A percentile compares a stretch with the other conserved stretches of the same genome.
Conservation (phyloP, 176 grass and related monocot species). For the Secale cereale region DNA sequence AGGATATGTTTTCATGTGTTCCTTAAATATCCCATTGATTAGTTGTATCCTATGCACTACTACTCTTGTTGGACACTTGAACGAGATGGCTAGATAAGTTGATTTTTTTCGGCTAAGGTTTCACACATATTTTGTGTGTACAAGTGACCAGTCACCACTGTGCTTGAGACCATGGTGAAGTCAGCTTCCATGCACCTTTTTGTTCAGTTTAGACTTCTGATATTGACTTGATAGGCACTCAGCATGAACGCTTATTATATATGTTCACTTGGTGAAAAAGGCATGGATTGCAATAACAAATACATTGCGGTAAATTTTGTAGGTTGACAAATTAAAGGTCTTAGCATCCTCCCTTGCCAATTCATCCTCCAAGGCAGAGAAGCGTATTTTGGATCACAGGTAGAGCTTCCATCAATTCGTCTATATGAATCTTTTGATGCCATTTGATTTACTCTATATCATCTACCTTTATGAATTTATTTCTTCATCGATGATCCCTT, state of each 20-base stretch:
- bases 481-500: neutral
- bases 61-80: neutral
- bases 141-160: neutral
- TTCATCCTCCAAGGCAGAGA: slow-evolving; percentile 96
- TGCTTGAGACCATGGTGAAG: neutral
- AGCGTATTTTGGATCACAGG: slow-evolving; percentile 98
- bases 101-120: slow-evolving; percentile 21
- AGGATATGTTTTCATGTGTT: neutral
- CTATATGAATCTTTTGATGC: slow-evolving; percentile 2
- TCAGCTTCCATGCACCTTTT: neutral
- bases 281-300: slow-evolving; percentile 19
- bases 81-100: neutral
- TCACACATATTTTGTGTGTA: neutral
- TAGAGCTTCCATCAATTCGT: slow-evolving; percentile 22
- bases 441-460: slow-evolving; percentile 28
- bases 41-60: neutral
- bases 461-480: slow-evolving; percentile 6
- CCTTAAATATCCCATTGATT: slow-evolving; percentile 2
- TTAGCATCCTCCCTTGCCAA: slow-evolving; percentile 82
- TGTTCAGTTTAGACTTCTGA: slow-evolving; percentile 19
- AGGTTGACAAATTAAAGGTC: slow-evolving; percentile 98
- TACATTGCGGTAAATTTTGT: neutral
- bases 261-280: neutral
- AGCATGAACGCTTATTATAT: neutral
- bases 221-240: neutral